These are phyloP conservation scores for Gynostemma pentaphyllum DNA, from an alignment of 306 rosid species.

Conservation along the genomic window DNA sequence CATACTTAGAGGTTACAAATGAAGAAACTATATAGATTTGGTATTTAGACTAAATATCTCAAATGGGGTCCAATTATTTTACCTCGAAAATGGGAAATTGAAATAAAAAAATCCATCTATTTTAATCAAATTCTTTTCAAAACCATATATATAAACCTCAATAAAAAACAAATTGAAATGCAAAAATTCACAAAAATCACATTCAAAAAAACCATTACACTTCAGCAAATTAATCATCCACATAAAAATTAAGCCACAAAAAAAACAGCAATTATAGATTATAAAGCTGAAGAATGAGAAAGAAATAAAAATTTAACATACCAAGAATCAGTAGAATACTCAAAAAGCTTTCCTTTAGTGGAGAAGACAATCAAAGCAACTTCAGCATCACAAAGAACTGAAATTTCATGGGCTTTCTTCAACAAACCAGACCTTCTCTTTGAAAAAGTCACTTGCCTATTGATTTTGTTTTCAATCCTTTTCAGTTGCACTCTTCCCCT, in stretches of 20 bases:
- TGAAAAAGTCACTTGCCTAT: constrained; percentile 80
- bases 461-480: constrained; percentile 92
- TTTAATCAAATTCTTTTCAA: background rate
- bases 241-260: no score
- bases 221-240: no score
- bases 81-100: no score
- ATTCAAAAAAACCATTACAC: no score
- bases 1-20: no score
- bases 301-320: constrained; percentile 9
- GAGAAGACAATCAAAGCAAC: constrained; percentile 80
- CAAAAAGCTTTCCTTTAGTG: constrained; percentile 69
- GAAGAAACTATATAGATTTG: background rate
- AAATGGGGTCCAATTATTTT: background rate
- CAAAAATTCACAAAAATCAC: no score
- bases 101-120: background rate
- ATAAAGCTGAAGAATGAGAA: background rate
- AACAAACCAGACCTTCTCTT: constrained; percentile 76
- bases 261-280: no score
- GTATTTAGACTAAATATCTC: background rate
- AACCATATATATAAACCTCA: background rate
- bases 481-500: constrained; percentile 83
- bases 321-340: constrained; percentile 70
- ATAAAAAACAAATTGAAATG: no score
- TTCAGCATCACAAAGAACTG: constrained; percentile 91
- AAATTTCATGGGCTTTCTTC: constrained; percentile 87